These are phyloP conservation scores for Galium porrigens DNA, from an alignment of 305 asterid genomes.

Conservation along the genomic window DNA sequence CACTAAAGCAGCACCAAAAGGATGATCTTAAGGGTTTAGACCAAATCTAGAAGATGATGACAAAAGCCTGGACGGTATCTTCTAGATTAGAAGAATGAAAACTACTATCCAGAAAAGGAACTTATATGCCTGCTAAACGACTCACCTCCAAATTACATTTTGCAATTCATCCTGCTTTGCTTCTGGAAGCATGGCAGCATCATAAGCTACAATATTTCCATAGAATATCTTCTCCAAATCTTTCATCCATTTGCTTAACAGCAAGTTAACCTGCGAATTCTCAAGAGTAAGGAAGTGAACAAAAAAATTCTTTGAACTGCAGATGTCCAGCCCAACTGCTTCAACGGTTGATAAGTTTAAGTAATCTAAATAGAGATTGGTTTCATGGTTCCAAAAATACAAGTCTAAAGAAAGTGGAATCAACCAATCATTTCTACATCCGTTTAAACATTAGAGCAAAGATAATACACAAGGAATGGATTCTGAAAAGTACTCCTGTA, in stretches of 20 bases:
- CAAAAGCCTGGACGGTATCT: neutral
- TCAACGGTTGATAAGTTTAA: neutral
- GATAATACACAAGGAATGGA: neutral
- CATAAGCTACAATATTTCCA: conserved; percentile 67
- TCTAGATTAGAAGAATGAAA: neutral
- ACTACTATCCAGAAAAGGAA: neutral
- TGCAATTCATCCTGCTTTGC: conserved; percentile 61
- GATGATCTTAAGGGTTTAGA: neutral
- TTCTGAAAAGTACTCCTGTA: neutral
- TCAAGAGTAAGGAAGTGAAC: conserved; percentile 9
- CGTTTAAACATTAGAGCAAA: neutral
- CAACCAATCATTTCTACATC: neutral
- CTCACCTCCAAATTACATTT: conserved; percentile 63
- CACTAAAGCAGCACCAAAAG: neutral
- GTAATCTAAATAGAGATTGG: neutral
- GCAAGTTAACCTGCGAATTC: conserved; percentile 52
- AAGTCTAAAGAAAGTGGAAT: neutral
- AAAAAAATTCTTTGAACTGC: neutral
- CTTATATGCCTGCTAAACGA: conserved; percentile 12
- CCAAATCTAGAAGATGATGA: neutral
- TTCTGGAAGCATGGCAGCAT: conserved; percentile 44
- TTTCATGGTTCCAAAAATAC: neutral
- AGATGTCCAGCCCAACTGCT: neutral
- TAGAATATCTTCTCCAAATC: conserved; percentile 77
- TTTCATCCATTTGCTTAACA: conserved; percentile 69